A percentile compares a stretch with the other conserved stretches of the same genome.
Conservation (phyloP, 345 rosid genomes). For the Euphorbia tirucalli region DNA sequence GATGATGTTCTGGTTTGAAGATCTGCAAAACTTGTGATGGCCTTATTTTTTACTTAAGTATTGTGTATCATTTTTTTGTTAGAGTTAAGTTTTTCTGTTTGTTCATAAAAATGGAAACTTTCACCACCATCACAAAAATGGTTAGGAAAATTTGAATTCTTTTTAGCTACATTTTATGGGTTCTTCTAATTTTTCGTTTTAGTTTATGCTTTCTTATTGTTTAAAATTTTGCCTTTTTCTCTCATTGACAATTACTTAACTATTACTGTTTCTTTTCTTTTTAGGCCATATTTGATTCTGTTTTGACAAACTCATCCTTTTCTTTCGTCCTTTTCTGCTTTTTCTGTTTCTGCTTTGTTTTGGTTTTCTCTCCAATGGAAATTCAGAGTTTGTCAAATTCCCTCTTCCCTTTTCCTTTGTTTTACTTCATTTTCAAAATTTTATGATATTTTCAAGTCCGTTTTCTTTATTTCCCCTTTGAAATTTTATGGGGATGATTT, state of each 20-base stretch:
- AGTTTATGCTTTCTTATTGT: not conserved
- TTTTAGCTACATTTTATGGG: conserved; percentile 1
- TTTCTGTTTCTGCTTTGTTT: conserved; percentile 40
- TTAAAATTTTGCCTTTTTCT: not conserved
- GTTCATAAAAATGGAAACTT: too few species aligned
- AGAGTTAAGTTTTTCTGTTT: too few species aligned
- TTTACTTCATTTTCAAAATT: conserved; percentile 3
- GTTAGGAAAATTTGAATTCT: not conserved
- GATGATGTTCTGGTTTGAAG: not conserved
- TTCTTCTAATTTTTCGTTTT: too few species aligned
- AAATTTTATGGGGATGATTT: not conserved
- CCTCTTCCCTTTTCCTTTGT: too few species aligned
- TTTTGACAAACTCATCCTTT: conserved; percentile 42
- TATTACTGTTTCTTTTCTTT: too few species aligned
- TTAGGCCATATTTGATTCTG: conserved; percentile 25
- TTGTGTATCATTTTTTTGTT: too few species aligned
- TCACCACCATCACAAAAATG: too few species aligned
- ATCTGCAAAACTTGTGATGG: not conserved
- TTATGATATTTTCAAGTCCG: not conserved
- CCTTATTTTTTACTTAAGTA: not conserved
- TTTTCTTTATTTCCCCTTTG: not conserved
- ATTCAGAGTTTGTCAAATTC: too few species aligned
- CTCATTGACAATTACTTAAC: too few species aligned
- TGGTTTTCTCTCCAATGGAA: conserved; percentile 34
- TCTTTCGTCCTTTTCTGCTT: too few species aligned